These are phyloP conservation scores for Theobroma grandiflorum DNA, from an alignment of 441 rosid genomes.

Conservation along the genomic window DNA sequence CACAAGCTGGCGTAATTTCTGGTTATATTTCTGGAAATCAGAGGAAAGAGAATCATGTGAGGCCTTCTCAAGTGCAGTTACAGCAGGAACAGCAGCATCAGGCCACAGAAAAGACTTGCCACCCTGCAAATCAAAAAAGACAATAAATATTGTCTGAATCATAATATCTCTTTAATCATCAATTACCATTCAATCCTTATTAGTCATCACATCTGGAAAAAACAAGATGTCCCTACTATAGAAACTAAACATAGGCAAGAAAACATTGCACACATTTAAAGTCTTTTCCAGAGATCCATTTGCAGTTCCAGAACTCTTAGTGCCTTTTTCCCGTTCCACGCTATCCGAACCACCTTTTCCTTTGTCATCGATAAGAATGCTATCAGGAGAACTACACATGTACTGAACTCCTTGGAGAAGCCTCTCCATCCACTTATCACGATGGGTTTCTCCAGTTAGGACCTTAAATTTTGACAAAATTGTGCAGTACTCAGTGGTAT, in stretches of 20 bases:
- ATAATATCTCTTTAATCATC: conserved; percentile 9
- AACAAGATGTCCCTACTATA: neutral
- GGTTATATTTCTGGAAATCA: conserved; percentile 90
- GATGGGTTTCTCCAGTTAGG: conserved; percentile 77
- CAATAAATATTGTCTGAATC: neutral
- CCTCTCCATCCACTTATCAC: conserved; percentile 90
- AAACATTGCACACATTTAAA: conserved; percentile 44
- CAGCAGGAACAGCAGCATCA: conserved; percentile 84
- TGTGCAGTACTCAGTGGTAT: conserved; percentile 55
- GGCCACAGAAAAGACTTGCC: conserved; percentile 76
- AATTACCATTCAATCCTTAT: neutral
- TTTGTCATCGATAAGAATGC: conserved; percentile 44
- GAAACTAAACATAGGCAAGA: conserved; percentile 16
- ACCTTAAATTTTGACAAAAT: conserved; percentile 67
- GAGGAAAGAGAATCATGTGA: conserved; percentile 73
- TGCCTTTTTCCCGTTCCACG: conserved; percentile 2
- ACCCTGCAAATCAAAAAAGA: conserved; percentile 46
- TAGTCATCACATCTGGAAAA: conserved; percentile 3
- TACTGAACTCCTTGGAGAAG: conserved; percentile 81
- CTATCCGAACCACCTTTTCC: conserved; percentile 34
- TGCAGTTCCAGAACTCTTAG: conserved; percentile 9
- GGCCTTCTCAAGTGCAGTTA: conserved; percentile 84
- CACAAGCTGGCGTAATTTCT: conserved; percentile 78
- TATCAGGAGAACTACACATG: conserved; percentile 57
- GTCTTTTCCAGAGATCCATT: conserved; percentile 56